A percentile compares a stretch with the other conserved stretches of the same genome.
phyloP scores from a whole-genome alignment of 306 rosid genomes.

The Leucaena leucocephala region DNA sequence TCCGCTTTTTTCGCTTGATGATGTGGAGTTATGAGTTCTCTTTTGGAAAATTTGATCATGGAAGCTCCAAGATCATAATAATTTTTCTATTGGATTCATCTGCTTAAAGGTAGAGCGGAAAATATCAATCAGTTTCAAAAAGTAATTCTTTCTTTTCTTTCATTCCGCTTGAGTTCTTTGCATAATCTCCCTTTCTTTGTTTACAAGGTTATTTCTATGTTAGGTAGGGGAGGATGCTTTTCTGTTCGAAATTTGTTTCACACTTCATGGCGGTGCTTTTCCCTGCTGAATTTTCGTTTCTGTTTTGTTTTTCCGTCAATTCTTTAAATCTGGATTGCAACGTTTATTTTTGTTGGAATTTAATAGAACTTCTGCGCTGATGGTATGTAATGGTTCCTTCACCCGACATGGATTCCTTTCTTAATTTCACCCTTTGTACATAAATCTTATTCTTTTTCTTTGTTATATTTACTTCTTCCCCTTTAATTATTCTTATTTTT shows the following conservation, averaged over 20 bases:
- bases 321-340: conserved; percentile 1
- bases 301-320: neutral
- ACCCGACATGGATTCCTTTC: neutral
- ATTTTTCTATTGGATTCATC: conserved; percentile 5
- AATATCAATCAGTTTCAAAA: conserved; percentile 1
- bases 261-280: conserved; percentile 33
- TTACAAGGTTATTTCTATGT: conserved; percentile 35
- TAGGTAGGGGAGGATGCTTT: conserved; percentile 49
- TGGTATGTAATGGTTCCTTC: conserved; percentile 19
- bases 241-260: conserved; percentile 37
- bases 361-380: conserved; percentile 4
- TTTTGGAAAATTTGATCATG: neutral
- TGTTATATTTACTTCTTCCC: too few relatives aligned
- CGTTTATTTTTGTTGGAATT: conserved; percentile 20
- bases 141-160: neutral
- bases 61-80: neutral
- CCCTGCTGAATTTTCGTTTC: neutral
- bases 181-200: neutral
- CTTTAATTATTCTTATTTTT: conserved; percentile 1
- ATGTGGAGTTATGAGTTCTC: neutral
- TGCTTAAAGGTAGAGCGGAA: conserved; percentile 14
- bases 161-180: conserved; percentile 6
- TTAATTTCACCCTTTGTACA: neutral
- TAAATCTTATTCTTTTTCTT: neutral
- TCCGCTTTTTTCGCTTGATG: neutral